Conservation (phyloP, 23 red algal species). For the Chondrus crispus region DNA sequence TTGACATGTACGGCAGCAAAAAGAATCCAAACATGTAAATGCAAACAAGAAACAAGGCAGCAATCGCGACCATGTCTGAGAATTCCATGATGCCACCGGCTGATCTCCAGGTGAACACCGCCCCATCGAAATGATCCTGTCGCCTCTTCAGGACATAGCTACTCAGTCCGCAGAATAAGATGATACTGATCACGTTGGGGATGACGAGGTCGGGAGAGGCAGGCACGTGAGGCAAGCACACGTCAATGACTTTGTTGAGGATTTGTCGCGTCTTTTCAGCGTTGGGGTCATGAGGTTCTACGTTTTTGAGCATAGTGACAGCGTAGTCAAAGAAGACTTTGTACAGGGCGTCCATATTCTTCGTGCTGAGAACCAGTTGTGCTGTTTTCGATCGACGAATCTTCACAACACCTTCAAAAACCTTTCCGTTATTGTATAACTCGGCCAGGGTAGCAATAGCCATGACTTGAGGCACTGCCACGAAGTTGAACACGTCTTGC, state of each 20-base stretch:
- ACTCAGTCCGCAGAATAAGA: conserved; percentile 79
- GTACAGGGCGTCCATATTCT: conserved; percentile 58
- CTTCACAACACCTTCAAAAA: conserved; percentile 92
- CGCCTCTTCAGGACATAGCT: conserved; percentile 79
- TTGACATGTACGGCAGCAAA: conserved; percentile 81
- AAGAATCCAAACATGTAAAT: conserved; percentile 97
- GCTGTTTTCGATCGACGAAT: conserved; percentile 89
- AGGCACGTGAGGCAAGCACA: conserved; percentile 60
- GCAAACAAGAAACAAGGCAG: conserved; percentile 76
- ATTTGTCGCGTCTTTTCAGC: conserved; percentile 52
- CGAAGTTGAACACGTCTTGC: conserved; percentile 90
- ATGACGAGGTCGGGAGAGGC: conserved; percentile 73
- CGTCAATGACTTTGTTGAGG: conserved; percentile 63
- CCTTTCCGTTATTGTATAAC: conserved; percentile 74
- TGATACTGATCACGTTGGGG: conserved; percentile 81
- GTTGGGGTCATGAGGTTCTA: conserved; percentile 79
- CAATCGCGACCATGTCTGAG: conserved; percentile 89
- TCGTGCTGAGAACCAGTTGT: conserved; percentile 68
- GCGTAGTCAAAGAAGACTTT: conserved; percentile 73
- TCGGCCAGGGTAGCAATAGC: conserved; percentile 91
- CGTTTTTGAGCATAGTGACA: conserved; percentile 25
- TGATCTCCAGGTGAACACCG: conserved; percentile 72
- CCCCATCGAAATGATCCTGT: conserved; percentile 84
- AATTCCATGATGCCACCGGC: conserved; percentile 87
- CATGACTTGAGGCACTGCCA: conserved; percentile 99